Evolutionary conservation across 140 eudicot species (phyloP), one percentile per base, ranked within the genome.

Genomic region (Oenanthe javanica): DNA sequence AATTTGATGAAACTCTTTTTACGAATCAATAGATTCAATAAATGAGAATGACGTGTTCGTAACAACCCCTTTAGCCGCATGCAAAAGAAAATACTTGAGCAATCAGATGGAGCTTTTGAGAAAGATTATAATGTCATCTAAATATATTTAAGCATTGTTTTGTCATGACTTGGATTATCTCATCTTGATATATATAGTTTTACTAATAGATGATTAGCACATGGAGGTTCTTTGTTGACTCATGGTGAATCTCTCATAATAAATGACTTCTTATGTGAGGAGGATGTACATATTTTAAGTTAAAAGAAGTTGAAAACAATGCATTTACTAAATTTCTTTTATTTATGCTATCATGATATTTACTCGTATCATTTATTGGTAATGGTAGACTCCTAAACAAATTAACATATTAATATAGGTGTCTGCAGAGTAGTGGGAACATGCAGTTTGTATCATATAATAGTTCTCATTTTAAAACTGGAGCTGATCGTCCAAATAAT

Each of bases 231-330:
- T 75, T 78, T 94, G 78, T 83, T 88, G 84, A 83, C 86, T 79
- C 95, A 89, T 84, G 96, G 97, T 21, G 95, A 88, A 80, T 92
- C 97, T 78, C 80, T 94, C 80, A 87, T 87, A 81, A 86, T 87
- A 79, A 95, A 94, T 54, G 64, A 84, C 73, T 94, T 82, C 83
- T 84, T 92, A 83, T 90, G 89, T 78, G 95, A 94, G 82, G 95
- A 92, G 63, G 99, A 94, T 66, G 92, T 90, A 63, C 95, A 92
- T 80, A 91, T 92, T 57, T 84, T 94, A 79, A 94, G 97, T 97
- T 94, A 80, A 82, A 43, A 54, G 9, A 54, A 54, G 23, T 54
- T 16, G 0, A 54, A 54, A 54, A 54, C 55, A 50, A 72, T 71
- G 36, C 11, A 47, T 48, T 9, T 10, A 40, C 72, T 5, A 54